Evolutionary conservation across 805 yeast species (phyloP).

Genomic region (Candida oleophila): DNA sequence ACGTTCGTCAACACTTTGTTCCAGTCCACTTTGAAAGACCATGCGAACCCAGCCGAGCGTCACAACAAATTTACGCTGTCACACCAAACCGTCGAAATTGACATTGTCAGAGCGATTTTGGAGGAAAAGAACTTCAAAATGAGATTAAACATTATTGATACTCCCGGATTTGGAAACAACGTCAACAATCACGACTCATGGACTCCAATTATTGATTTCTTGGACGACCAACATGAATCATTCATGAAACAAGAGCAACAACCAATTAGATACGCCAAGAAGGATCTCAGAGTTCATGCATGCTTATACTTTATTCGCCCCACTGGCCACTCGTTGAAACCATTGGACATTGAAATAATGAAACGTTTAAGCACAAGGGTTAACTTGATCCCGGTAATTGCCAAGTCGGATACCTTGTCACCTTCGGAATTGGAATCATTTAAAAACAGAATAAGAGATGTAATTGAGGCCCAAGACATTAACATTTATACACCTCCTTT

Average conservation of each 20-base stretch:
- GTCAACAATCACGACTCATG: conserved; percentile 69
- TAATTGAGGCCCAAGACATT: conserved; percentile 72
- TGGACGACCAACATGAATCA: conserved; percentile 80
- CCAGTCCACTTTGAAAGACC: conserved; percentile 67
- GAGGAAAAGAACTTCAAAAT: conserved; percentile 86
- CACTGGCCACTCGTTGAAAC: conserved; percentile 88
- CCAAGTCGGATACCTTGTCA: conserved; percentile 90
- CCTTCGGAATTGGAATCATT: conserved; percentile 79
- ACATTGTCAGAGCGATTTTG: conserved; percentile 72
- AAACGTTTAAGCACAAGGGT: conserved; percentile 85
- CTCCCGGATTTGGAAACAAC: conserved; percentile 93
- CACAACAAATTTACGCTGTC: conserved; percentile 53
- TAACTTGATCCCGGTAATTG: conserved; percentile 90
- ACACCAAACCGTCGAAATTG: conserved; percentile 74
- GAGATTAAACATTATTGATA: conserved; percentile 77
- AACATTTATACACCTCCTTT: conserved; percentile 75
- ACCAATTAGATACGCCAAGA: conserved; percentile 53
- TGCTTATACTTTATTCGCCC: conserved; percentile 94
- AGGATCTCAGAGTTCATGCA: conserved; percentile 89
- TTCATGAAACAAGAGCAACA: conserved; percentile 93
- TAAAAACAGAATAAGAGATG: conserved; percentile 75
- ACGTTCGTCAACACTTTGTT: conserved; percentile 85
- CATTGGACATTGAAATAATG: conserved; percentile 88
- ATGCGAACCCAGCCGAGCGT: conserved; percentile 54
- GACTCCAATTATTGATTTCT: conserved; percentile 90